phyloP scores from a whole-genome alignment of 208 protist genomes.

The Wallacemonas sp. region DNA sequence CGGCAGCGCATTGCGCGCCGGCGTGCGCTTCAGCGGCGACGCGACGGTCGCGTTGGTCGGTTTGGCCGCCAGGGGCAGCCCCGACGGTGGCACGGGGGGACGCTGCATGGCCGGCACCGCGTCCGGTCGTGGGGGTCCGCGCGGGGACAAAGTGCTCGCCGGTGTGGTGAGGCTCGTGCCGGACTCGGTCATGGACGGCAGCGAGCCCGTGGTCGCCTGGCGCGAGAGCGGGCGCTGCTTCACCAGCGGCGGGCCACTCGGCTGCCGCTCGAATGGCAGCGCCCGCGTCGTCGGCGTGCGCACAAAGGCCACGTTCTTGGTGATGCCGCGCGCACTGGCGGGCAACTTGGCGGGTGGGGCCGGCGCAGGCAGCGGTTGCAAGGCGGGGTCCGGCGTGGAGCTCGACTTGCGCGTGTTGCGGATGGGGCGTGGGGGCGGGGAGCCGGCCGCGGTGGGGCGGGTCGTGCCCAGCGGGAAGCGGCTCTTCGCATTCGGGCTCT shows the following conservation, averaged over 20 bases:
- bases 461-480: too few species aligned
- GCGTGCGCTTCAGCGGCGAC: constrained; percentile 5
- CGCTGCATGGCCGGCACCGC: too few species aligned
- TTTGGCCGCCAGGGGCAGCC: not conserved
- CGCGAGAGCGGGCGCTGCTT: constrained; percentile 8
- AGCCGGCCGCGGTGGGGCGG: not conserved
- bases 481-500: not conserved
- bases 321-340: constrained; percentile 10
- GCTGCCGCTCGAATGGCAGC: constrained; percentile 8
- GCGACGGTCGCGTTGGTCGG: not conserved
- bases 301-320: constrained; percentile 8
- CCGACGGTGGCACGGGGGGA: too few species aligned
- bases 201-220: constrained; percentile 8
- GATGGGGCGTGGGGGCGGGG: not conserved
- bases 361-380: not conserved
- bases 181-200: not conserved
- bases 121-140: too few species aligned
- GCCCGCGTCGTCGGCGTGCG: constrained; percentile 4
- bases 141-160: too few species aligned
- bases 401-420: not conserved
- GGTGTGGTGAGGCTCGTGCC: too few species aligned
- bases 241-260: not conserved
- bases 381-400: not conserved
- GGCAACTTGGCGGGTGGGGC: constrained; percentile 7
- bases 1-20: not conserved